Base-by-base conservation (phyloP, 352 stramenopile species). In the Globisporangium spiculum region DNA sequence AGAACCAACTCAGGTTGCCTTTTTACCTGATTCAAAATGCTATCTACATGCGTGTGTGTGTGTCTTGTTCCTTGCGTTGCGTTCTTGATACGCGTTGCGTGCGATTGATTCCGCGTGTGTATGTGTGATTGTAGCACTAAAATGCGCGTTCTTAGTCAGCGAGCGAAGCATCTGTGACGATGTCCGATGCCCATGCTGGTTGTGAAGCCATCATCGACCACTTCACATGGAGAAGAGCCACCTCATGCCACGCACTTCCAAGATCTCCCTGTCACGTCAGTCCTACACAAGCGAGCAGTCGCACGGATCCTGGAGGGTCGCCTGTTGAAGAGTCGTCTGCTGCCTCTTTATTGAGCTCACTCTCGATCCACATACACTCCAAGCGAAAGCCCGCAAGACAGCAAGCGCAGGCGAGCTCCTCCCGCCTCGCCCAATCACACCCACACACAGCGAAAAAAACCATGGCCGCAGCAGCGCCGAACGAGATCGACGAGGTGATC, bases 401-500 rank as follows among this genome's bases (percentile, higher is more conserved):
- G 9, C 44, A 22, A 52, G 41, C 41, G 5, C 44, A 58, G 34
- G 24, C 24, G 34, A 24, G 34, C 57, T 30, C 27, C 57, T 14
- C 1, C n/a, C 8, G 16, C 6, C 34, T 53, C 20, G 4, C 10
- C 24, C 54, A 2, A 41, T 34, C 14, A 24, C 18, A 41, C 34
- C n/a, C 36, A 27, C 26, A 60, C 54, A 8, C 48, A 58, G 24
- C 41, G 14, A 32, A 32, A 32, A 6, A 48, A 30, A 66, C 53
- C 55, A 94, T 94, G 86, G 84, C 86, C 26, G 82, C 80, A 8
- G 83, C 84, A n/a, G 83, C 84, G 30, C 83, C 84, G 32, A 98
- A 97, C 64, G 91, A 97, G 78, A 92, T 97, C 56, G 92, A 98
- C 68, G 91, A 98, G 73, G 86, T 89, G 60, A 92, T 97, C 70